Evolutionary conservation across 1,139 yeast species (phyloP).

Genomic region (Tardiomyces digboiensis): DNA sequence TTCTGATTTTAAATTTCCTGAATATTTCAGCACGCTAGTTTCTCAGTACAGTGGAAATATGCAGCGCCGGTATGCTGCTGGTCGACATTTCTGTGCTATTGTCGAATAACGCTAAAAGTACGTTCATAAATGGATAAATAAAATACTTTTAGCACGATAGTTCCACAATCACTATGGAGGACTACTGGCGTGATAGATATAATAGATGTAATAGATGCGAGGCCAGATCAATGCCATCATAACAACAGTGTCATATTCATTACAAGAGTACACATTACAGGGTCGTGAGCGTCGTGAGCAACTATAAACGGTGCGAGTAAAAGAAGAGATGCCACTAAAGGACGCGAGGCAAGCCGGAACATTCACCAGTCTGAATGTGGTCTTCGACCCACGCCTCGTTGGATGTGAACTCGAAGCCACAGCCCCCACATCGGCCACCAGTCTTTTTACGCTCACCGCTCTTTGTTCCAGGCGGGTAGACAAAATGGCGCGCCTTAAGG

Average conservation of each 20-base stretch:
- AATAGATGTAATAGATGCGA: too few relatives aligned
- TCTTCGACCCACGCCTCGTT: slow-evolving; percentile 87
- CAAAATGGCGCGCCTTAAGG: slow-evolving; percentile 83
- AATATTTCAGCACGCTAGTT: not conserved
- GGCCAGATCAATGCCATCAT: slow-evolving; percentile 1
- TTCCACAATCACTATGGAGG: too few relatives aligned
- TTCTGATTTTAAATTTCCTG: slow-evolving; percentile 4
- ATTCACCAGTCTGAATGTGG: slow-evolving; percentile 80
- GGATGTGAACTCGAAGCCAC: slow-evolving; percentile 62
- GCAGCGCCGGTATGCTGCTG: too few relatives aligned
- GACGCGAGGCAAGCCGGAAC: slow-evolving; percentile 28
- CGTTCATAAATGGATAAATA: too few relatives aligned
- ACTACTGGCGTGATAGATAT: too few relatives aligned
- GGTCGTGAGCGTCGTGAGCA: slow-evolving; percentile 1
- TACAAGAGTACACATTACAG: not conserved
- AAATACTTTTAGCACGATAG: too few relatives aligned
- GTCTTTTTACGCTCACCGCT: slow-evolving; percentile 60
- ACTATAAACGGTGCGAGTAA: not conserved
- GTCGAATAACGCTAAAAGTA: too few relatives aligned
- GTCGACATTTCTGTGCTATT: too few relatives aligned
- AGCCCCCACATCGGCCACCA: slow-evolving; percentile 74
- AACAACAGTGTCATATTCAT: too few relatives aligned
- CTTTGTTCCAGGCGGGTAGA: slow-evolving; percentile 78
- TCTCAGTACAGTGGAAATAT: not conserved
- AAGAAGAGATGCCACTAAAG: not conserved